Evolutionary conservation across 2,329 filamentous ascomycete genomes (phyloP).

Genomic region (Cephalotrichum gorgonifer): DNA sequence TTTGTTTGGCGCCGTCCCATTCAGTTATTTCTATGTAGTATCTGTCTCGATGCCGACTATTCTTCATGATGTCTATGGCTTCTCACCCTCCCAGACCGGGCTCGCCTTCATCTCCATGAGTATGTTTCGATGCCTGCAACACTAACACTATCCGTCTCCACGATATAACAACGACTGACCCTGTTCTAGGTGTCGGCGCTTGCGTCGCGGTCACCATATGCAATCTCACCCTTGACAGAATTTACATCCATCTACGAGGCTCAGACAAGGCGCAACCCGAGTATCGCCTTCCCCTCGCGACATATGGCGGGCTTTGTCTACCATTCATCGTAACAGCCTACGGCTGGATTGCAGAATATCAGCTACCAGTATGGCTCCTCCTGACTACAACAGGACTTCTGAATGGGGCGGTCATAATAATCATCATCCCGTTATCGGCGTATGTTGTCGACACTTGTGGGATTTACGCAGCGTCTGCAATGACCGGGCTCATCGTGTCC

Average conservation of each 20-base stretch:
- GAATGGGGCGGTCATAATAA: constrained; percentile 33
- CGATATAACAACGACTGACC: too few relatives aligned
- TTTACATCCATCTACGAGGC: constrained; percentile 38
- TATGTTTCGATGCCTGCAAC: neutral
- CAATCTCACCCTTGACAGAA: constrained; percentile 39
- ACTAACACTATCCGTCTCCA: too few relatives aligned
- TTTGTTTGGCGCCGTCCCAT: constrained; percentile 35
- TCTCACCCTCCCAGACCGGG: constrained; percentile 41
- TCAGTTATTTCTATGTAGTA: constrained; percentile 42
- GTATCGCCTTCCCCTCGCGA: constrained; percentile 40
- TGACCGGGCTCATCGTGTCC: constrained; percentile 45
- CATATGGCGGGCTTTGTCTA: constrained; percentile 33
- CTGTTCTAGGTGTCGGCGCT: constrained; percentile 39
- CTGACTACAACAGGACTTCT: constrained; percentile 32
- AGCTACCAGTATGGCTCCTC: constrained; percentile 29
- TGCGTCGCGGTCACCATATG: constrained; percentile 34
- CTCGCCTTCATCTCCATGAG: constrained; percentile 33
- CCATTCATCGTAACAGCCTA: constrained; percentile 34
- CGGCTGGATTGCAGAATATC: constrained; percentile 38
- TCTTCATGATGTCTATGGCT: constrained; percentile 33
- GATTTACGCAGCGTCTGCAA: constrained; percentile 43
- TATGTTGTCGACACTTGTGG: constrained; percentile 49
- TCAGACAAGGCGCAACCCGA: constrained; percentile 35
- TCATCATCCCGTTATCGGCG: constrained; percentile 37
- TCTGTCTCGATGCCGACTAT: constrained; percentile 42